Percentiles rank a stretch among this genome's conserved stretches.
Evolutionary conservation across 768 basidiomycete species (phyloP).

Genomic region (Suillus ampliporus): DNA sequence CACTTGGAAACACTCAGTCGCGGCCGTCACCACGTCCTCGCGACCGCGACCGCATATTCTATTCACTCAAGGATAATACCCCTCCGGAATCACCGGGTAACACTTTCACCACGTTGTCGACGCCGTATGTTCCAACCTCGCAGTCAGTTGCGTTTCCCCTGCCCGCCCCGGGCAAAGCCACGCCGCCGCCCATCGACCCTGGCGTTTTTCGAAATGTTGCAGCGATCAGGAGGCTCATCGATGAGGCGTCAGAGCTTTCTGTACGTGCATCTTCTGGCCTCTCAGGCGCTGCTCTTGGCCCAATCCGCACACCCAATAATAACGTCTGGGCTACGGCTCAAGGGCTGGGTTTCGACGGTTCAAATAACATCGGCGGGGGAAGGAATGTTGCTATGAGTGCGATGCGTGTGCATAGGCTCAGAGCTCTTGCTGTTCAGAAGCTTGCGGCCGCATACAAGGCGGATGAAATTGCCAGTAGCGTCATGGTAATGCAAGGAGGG

Average conservation of each 20-base stretch:
- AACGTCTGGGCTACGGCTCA: slow-evolving; percentile 69
- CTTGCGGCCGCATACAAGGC: slow-evolving; percentile 84
- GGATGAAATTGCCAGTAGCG: slow-evolving; percentile 91
- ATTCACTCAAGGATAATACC: slow-evolving; percentile 46
- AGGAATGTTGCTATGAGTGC: slow-evolving; percentile 85
- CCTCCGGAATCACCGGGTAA: slow-evolving; percentile 53
- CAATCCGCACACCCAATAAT: slow-evolving; percentile 54
- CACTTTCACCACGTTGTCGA: slow-evolving; percentile 41
- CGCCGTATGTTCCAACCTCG: slow-evolving; percentile 32
- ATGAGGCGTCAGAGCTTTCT: slow-evolving; percentile 88
- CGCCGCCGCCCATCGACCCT: slow-evolving; percentile 88
- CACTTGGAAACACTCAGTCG: slow-evolving; percentile 16
- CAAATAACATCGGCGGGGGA: slow-evolving; percentile 60
- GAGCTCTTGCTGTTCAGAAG: slow-evolving; percentile 86
- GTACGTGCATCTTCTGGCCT: slow-evolving; percentile 88
- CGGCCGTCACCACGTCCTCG: slow-evolving; percentile 28
- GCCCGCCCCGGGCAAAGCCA: slow-evolving; percentile 66
- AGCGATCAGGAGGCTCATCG: slow-evolving; percentile 79
- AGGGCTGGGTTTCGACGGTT: slow-evolving; percentile 63
- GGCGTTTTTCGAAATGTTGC: slow-evolving; percentile 83
- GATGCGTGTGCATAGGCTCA: slow-evolving; percentile 78
- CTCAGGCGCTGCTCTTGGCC: slow-evolving; percentile 73
- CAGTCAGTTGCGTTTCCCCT: slow-evolving; percentile 54
- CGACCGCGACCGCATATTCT: slow-evolving; percentile 52
- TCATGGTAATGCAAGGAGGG: slow-evolving; percentile 95